phyloP scores from a whole-genome alignment of 305 asterid species.

The Fraxinus sp. region DNA sequence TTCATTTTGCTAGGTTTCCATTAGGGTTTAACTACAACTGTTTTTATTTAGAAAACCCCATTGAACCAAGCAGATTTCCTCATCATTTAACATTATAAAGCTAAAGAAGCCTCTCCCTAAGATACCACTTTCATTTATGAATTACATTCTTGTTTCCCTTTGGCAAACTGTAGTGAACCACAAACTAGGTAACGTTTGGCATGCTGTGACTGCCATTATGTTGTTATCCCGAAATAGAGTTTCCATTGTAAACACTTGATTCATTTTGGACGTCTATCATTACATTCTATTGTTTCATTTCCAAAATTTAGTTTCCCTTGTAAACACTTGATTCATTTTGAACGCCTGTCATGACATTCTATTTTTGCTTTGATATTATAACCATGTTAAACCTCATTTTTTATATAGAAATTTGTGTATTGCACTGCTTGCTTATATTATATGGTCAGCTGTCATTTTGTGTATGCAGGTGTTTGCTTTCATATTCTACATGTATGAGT shows the following conservation, averaged over 20 bases:
- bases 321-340: not conserved
- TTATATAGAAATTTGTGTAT: not conserved
- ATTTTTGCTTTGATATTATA: not conserved
- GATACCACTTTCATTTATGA: not conserved
- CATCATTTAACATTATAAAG: not conserved
- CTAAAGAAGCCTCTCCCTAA: not conserved
- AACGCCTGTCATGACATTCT: not conserved
- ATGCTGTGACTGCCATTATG: not conserved
- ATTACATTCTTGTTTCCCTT: not conserved
- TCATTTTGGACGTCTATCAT: not conserved
- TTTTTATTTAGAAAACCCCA: not conserved
- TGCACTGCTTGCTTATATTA: not conserved
- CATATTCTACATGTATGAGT: not conserved
- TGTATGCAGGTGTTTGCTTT: not conserved
- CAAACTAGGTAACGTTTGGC: not conserved
- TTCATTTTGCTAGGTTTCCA: not conserved
- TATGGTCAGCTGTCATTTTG: not conserved
- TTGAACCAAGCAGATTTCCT: not conserved
- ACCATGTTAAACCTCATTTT: not conserved
- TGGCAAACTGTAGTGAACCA: not conserved
- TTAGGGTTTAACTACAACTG: not conserved
- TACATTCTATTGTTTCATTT: too few relatives aligned
- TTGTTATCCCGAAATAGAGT: not conserved
- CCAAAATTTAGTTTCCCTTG: not conserved
- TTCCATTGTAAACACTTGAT: not conserved